Percentiles rank a stretch among this genome's conserved stretches.
phyloP scores from a whole-genome alignment of 139 green algal genomes.

The Pseudopediastrum boryanum region DNA sequence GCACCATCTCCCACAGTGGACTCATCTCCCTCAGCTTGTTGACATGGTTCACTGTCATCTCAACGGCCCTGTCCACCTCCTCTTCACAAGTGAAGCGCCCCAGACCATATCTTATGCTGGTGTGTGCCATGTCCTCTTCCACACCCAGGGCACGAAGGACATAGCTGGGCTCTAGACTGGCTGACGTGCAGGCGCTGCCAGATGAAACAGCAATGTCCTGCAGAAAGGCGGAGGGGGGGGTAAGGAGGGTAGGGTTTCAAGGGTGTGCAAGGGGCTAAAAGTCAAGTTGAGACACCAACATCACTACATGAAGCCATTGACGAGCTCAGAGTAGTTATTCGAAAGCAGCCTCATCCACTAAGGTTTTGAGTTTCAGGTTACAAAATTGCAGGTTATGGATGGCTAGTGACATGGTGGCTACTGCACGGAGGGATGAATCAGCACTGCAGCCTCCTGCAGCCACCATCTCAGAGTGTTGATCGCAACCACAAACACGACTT shows the following conservation, averaged over 20 bases:
- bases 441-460: too few species aligned
- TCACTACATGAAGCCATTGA: too few species aligned
- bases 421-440: too few species aligned
- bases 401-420: too few species aligned
- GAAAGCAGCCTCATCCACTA: too few species aligned
- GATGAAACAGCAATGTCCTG: slow-evolving; percentile 89
- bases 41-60: slow-evolving; percentile 88
- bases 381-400: too few species aligned
- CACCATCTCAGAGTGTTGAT: too few species aligned
- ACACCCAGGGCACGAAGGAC: slow-evolving; percentile 97
- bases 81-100: slow-evolving; percentile 95
- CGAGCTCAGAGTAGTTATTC: too few species aligned
- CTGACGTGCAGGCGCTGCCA: slow-evolving; percentile 93
- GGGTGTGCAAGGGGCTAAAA: background rate
- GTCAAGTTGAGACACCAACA: too few species aligned
- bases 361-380: too few species aligned
- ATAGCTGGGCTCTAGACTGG: slow-evolving; percentile 95
- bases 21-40: slow-evolving; percentile 96
- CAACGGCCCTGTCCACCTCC: slow-evolving; percentile 88
- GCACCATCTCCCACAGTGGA: slow-evolving; percentile 98
- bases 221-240: background rate
- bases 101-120: slow-evolving; percentile 87
- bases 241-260: background rate
- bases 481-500: too few species aligned
- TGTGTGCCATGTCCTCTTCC: slow-evolving; percentile 99